phyloP scores from a whole-genome alignment of 2,329 filamentous ascomycete genomes.

The Lasiodiplodia theobromae region DNA sequence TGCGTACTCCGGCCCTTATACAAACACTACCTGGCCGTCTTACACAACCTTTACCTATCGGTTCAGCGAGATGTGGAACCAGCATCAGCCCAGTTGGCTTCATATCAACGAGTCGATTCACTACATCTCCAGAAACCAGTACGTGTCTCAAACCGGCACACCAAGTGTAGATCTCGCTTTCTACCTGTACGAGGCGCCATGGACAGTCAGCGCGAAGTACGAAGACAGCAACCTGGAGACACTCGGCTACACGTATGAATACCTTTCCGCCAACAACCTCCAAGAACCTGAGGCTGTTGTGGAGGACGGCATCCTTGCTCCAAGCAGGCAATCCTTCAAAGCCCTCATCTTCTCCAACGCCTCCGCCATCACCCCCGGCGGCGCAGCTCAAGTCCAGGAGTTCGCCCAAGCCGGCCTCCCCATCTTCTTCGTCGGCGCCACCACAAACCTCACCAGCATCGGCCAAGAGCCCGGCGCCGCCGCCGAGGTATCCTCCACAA shows the following conservation, averaged over 20 bases:
- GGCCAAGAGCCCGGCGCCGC: conserved; percentile 14
- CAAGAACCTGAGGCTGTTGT: conserved; percentile 49
- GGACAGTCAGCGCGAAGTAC: conserved; percentile 30
- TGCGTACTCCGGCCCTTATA: conserved; percentile 51
- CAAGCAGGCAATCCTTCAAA: conserved; percentile 49
- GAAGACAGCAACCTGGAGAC: conserved; percentile 33
- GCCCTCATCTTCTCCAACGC: conserved; percentile 52
- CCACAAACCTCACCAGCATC: conserved; percentile 29
- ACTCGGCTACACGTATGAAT: conserved; percentile 51
- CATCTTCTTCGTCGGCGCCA: conserved; percentile 46
- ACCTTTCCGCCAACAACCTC: conserved; percentile 56
- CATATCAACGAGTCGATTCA: conserved; percentile 47
- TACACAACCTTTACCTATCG: conserved; percentile 54
- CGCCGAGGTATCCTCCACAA: not conserved
- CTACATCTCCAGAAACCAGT: conserved; percentile 49
- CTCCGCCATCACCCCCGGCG: conserved; percentile 45
- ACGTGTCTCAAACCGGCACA: conserved; percentile 48
- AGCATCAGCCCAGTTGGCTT: conserved; percentile 53
- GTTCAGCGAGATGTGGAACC: conserved; percentile 51
- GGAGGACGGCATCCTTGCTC: conserved; percentile 46
- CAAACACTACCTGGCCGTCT: conserved; percentile 59
- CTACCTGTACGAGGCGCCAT: conserved; percentile 40
- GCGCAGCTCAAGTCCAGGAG: conserved; percentile 43
- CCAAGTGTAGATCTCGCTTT: conserved; percentile 53
- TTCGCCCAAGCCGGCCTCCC: conserved; percentile 51